Conservation (phyloP, 176 grass and related monocot genomes). For the Thinopyrum elongatum region DNA sequence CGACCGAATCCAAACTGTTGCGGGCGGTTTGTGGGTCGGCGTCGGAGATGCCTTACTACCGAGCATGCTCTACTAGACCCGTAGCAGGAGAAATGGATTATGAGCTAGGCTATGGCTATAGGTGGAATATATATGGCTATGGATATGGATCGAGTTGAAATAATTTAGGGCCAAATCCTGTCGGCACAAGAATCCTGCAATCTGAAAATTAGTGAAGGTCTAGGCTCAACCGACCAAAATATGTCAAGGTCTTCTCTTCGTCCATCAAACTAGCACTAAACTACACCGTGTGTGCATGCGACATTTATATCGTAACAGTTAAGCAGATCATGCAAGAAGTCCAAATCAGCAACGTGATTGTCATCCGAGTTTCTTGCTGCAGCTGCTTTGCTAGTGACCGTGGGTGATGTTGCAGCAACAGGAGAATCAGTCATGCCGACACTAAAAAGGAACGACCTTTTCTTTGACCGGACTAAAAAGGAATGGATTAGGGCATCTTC, state of each 20-base stretch:
- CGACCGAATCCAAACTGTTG: no score
- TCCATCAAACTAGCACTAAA: neutral
- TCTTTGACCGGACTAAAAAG: neutral
- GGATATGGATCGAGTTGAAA: neutral
- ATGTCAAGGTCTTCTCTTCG: neutral
- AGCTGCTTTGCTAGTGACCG: neutral
- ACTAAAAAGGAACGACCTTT: neutral
- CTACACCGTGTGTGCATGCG: neutral
- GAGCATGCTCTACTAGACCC: no score
- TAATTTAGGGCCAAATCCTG: neutral
- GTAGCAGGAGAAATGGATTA: no score
- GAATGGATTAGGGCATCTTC: no score
- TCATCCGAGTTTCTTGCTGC: neutral
- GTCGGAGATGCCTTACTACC: no score
- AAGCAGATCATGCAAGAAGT: neutral
- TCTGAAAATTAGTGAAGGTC: neutral
- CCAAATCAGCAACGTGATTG: neutral
- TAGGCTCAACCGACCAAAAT: neutral
- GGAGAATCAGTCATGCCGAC: constrained; percentile 14
- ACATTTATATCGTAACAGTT: neutral
- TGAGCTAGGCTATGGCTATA: neutral
- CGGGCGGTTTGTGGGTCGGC: no score
- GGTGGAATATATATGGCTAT: neutral
- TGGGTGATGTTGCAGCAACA: neutral
- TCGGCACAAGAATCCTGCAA: neutral